Conservation (phyloP, 192 early-diverging fungal species). For the Cetraspora pellucida region DNA sequence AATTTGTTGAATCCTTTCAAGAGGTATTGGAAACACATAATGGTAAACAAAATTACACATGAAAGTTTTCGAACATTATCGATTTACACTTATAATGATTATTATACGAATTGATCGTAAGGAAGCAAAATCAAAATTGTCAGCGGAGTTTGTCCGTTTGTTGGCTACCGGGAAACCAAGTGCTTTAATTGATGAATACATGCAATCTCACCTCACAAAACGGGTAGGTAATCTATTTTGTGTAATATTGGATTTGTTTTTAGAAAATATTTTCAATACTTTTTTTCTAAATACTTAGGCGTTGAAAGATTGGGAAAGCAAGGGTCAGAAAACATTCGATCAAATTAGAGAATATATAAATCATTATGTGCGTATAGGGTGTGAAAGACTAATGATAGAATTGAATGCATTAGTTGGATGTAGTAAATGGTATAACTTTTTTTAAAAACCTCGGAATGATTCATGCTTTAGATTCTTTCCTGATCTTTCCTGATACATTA, state of each 20-base stretch:
- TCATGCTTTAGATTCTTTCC: neutral
- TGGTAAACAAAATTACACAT: neutral
- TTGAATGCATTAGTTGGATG: conserved; percentile 28
- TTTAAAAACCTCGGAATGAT: neutral
- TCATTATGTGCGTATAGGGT: conserved; percentile 19
- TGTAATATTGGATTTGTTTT: too few relatives aligned
- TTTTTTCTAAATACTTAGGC: neutral
- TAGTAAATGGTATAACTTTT: conserved; percentile 31
- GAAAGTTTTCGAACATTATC: neutral
- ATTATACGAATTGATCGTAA: neutral
- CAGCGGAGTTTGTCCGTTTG: conserved; percentile 18
- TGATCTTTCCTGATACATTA: neutral
- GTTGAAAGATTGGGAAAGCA: conserved; percentile 35
- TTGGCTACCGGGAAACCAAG: conserved; percentile 32
- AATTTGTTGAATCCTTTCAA: conserved; percentile 12
- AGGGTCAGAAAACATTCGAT: conserved; percentile 18
- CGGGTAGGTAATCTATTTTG: neutral
- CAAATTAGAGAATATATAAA: conserved; percentile 30
- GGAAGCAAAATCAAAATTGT: conserved; percentile 14
- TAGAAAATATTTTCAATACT: neutral
- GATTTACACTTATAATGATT: neutral
- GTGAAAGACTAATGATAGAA: conserved; percentile 25
- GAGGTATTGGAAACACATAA: neutral
- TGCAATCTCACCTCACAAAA: conserved; percentile 24
- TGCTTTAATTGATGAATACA: neutral